Conservation (phyloP, 23 red algal species). For the Agarophyton chilense region DNA sequence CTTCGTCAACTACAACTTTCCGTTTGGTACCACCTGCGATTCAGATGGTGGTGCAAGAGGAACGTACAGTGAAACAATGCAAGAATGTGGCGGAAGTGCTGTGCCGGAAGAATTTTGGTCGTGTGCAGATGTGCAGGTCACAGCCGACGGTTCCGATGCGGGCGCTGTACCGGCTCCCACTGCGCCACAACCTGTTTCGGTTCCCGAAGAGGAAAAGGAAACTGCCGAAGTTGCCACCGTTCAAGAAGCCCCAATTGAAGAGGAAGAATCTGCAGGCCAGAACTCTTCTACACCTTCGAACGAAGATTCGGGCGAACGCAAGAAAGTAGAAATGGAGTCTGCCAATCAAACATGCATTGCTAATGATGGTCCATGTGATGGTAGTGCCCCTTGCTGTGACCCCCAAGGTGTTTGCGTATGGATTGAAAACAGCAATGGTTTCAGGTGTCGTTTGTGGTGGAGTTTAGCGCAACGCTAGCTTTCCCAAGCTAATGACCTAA, state of each 20-base stretch:
- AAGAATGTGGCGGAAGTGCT: background rate
- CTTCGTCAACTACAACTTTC: conserved; percentile 29
- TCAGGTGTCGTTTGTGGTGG: conserved; percentile 44
- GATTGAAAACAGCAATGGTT: background rate
- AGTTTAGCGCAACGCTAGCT: too few species aligned
- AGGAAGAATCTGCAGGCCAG: too few species aligned
- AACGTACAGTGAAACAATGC: conserved; percentile 12
- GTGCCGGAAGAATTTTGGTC: conserved; percentile 59
- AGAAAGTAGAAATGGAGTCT: background rate
- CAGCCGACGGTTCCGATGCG: conserved; percentile 6
- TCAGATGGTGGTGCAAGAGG: conserved; percentile 28
- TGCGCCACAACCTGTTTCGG: background rate
- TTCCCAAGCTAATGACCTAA: too few species aligned
- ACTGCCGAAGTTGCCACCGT: too few species aligned
- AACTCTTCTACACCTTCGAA: background rate
- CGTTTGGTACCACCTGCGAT: conserved; percentile 38
- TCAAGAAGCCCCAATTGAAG: too few species aligned
- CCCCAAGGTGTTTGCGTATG: conserved; percentile 24
- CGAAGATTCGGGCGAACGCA: conserved; percentile 6
- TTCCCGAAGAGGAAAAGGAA: background rate
- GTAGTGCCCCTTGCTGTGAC: conserved; percentile 30
- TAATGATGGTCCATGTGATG: conserved; percentile 16
- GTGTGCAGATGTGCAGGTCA: conserved; percentile 40
- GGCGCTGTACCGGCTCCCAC: background rate
- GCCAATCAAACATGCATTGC: background rate